Base-by-base conservation (phyloP, 768 basidiomycete species). In the Leccinum boreale region DNA sequence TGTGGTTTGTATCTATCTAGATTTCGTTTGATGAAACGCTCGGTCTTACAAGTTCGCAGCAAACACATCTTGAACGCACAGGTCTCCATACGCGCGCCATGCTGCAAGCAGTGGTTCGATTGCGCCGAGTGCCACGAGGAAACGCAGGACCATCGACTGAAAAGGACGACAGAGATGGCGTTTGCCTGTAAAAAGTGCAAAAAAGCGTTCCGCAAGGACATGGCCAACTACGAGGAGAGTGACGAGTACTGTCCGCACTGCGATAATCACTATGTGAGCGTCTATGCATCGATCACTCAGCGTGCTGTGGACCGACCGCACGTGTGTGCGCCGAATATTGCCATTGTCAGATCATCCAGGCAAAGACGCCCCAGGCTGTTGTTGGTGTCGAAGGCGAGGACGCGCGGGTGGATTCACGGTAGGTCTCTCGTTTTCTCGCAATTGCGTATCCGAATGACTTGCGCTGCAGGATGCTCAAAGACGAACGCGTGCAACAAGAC, bases 241-340 rank as follows among this genome's bases (percentile, higher is more conserved):
- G 95, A 98, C 70, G 97, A 99, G 74, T 98, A 87, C 70, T 98
- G 97, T 70, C 97, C 96, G 0, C 90, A 97, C 73, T 98, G 97
- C 69, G 97, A 98, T 74, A 98, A 98, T 70, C 95, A 95, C 70
- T 99, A 95, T 71, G 97, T 96, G 69, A 65, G 90, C 78, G n/a
- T 9, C 17, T 24, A 21, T 45, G 17, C 8, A 24, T 31, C 49
- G 52, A 48, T 57, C 31, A 31, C 19, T 4, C 5, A 15, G 17
- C 19, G 35, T 8, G 47, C 31, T 60, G 56, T 61, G 33, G 10
- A 29, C 10, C 36, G 15, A 36, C 5, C 33, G 33, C 33, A 44
- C 10, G n/a, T 44, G 39, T 42, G 26, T n/a, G 23, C 33, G 21
- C 35, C 15, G 36, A 17, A 17, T 2, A 9, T 39, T n/a, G 3